Conservation (phyloP, 2,329 filamentous ascomycete species). For the Pseudogymnoascus sp. region DNA sequence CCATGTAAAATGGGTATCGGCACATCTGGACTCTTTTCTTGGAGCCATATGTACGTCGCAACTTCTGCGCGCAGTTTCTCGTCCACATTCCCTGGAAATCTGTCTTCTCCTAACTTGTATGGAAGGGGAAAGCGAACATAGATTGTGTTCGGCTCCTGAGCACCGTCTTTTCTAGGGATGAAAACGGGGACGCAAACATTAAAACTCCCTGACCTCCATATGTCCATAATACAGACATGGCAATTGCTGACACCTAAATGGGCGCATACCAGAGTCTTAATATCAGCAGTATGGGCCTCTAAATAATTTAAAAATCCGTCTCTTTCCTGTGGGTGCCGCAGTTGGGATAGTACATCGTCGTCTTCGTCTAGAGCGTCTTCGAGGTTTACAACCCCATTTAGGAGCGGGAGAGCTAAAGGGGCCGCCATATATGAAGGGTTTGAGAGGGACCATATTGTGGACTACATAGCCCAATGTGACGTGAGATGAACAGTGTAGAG, state of each 20-base stretch:
- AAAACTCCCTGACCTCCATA: constrained; percentile 30
- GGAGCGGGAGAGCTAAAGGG: constrained; percentile 1
- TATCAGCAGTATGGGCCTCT: neutral
- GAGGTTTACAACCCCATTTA: neutral
- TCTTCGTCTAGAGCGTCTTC: constrained; percentile 11
- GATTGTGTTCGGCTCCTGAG: neutral
- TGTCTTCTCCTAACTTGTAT: constrained; percentile 31
- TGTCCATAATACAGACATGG: constrained; percentile 14
- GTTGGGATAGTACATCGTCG: constrained; percentile 2
- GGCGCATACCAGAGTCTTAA: constrained; percentile 1
- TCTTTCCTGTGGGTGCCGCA: neutral
- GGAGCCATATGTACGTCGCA: constrained; percentile 33
- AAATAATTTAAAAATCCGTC: neutral
- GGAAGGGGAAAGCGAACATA: constrained; percentile 27
- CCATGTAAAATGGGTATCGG: constrained; percentile 27
- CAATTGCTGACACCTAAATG: constrained; percentile 11
- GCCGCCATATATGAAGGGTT: neutral
- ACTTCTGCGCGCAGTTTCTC: constrained; percentile 36
- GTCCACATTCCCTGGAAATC: constrained; percentile 32
- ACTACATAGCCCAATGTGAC: too few species aligned
- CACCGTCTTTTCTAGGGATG: constrained; percentile 12
- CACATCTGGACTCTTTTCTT: constrained; percentile 30
- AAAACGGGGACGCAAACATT: constrained; percentile 29
- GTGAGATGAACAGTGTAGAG: too few species aligned
- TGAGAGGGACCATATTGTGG: neutral